Conservation (phyloP, 2,329 filamentous ascomycete species). For the Neocatenulostroma microsporum region DNA sequence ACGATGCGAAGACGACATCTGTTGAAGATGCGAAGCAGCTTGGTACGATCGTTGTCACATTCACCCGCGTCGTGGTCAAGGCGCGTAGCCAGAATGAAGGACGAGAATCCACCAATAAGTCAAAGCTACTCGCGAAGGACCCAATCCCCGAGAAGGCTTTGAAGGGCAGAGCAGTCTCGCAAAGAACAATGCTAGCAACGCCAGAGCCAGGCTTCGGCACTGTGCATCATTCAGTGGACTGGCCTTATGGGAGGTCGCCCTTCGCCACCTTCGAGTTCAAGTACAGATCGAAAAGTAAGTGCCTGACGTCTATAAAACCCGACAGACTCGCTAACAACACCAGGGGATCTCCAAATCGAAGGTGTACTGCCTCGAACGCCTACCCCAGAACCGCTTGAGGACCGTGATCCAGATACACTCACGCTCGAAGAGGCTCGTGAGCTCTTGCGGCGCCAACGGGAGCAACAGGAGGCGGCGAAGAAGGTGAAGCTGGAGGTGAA, state of each 20-base stretch:
- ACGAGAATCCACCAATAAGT: neutral
- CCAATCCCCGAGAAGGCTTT: constrained; percentile 22
- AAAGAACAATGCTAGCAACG: constrained; percentile 15
- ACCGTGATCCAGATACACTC: constrained; percentile 20
- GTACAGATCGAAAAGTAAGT: constrained; percentile 23
- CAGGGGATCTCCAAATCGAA: constrained; percentile 24
- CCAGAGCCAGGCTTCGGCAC: constrained; percentile 6
- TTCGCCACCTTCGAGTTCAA: constrained; percentile 19
- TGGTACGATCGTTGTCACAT: constrained; percentile 12
- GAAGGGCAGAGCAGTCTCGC: constrained; percentile 23
- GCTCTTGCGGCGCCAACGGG: constrained; percentile 12
- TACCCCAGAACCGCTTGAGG: constrained; percentile 19
- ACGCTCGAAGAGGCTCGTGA: constrained; percentile 20
- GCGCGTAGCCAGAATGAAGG: neutral
- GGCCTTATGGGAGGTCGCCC: constrained; percentile 14
- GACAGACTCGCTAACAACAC: constrained; percentile 1
- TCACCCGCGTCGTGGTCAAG: constrained; percentile 2
- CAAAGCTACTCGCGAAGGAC: no score
- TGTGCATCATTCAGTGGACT: constrained; percentile 4
- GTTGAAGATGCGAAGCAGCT: constrained; percentile 10
- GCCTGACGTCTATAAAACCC: neutral
- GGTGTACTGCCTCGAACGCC: constrained; percentile 21
- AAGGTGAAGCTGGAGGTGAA: constrained; percentile 14
- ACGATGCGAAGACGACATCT: neutral
- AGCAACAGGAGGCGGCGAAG: constrained; percentile 3